Evolutionary conservation across 192 early-diverging fungal genomes (phyloP), one percentile per base, ranked within the genome.

Genomic region (Linnemannia zychae): DNA sequence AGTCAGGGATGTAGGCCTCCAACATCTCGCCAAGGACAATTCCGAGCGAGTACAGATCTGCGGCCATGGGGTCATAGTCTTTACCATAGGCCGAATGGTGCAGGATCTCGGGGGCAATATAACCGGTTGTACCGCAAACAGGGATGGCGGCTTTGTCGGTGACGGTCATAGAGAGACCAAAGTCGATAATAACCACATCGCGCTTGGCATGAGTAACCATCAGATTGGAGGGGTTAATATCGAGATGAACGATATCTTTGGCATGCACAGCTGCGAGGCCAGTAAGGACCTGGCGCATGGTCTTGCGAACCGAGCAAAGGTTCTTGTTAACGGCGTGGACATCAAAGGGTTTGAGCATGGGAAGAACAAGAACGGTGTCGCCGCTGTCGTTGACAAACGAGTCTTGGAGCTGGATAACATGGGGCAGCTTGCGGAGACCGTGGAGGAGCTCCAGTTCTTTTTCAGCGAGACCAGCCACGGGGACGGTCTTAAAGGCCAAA

Each of bases 11-110:
- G 72, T 92, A 96, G 52, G 90, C 88, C 81, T 96, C 93, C 66
- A 96, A 87, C 93, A 93, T 91, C 91, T 93, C 92, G 28, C 95
- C 95, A 17, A 95, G 71, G 13, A 96, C 90, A 40, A 94, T 84
- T 65, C 95, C 95, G 0, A 91, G 90, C 44, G 91, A 90, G 71
- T 95, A 95, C 38, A 95, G 77, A 82, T 96, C 95, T 1, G 93
- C 90, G 3, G 81, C 74, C 49, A 90, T 88, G 33, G 85, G 72
- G 71, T 89, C 89, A 18, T 71, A 77, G 2, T 86, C 85, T 12
- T 57, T 47, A 9, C 28, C 57, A 63, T 83, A 83, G 46, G 44
- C 34, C 1, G 66, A 33, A 31, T 85, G 90, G 3, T 86, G 47
- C 13, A 93, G 78, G 12, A 93, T 74, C 74, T 94, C 93, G 12